A percentile compares a stretch with the other conserved stretches of the same genome.
Conservation (phyloP, 495 filamentous ascomycete genomes). For the Margaritispora aquatica region DNA sequence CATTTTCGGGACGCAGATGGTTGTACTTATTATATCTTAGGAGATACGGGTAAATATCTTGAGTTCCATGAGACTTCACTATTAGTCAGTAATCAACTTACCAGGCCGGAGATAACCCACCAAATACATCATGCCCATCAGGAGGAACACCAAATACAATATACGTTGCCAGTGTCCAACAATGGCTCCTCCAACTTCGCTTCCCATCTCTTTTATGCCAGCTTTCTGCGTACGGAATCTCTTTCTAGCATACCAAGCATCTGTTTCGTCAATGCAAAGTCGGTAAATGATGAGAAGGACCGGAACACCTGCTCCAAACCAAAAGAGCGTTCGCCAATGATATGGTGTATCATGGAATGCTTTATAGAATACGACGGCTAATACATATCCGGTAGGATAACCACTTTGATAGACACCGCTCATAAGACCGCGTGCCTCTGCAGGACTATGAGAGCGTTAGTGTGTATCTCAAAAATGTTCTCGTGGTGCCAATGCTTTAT, state of each 20-base stretch:
- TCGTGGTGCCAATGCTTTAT: no score
- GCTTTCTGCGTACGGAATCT: background rate
- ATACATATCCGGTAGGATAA: slow-evolving; percentile 69
- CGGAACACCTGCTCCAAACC: slow-evolving; percentile 30
- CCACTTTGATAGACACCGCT: slow-evolving; percentile 74
- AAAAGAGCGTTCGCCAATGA: slow-evolving; percentile 30
- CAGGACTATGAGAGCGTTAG: no score
- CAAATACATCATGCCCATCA: slow-evolving; percentile 36
- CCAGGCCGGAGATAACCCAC: slow-evolving; percentile 9
- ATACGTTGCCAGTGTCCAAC: slow-evolving; percentile 35
- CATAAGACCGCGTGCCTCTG: slow-evolving; percentile 42
- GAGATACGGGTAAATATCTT: slow-evolving; percentile 41
- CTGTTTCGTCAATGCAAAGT: slow-evolving; percentile 23
- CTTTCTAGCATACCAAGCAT: slow-evolving; percentile 19
- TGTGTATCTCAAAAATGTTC: no score
- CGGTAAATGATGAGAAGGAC: slow-evolving; percentile 28
- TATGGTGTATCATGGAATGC: slow-evolving; percentile 28
- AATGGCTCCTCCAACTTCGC: slow-evolving; percentile 5
- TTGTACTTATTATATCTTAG: slow-evolving; percentile 33
- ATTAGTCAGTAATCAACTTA: background rate
- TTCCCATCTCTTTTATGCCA: background rate
- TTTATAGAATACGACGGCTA: slow-evolving; percentile 54
- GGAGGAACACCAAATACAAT: slow-evolving; percentile 36
- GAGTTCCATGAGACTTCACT: slow-evolving; percentile 31
- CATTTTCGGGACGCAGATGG: slow-evolving; percentile 8